phyloP scores from a whole-genome alignment of 1,139 yeast species.

The Hansenula sp. region DNA sequence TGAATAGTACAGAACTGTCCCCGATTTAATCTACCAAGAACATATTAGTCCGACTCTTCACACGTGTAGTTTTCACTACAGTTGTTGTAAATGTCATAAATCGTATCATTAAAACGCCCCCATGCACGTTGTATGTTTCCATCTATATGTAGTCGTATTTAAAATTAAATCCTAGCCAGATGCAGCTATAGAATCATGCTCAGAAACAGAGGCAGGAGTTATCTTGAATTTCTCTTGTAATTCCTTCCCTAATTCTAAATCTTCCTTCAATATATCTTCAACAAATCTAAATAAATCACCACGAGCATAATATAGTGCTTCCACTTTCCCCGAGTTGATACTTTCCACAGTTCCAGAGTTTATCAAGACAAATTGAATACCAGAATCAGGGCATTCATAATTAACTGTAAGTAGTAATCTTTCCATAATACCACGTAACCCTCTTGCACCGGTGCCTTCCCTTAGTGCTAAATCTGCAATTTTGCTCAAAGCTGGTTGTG shows the following conservation, averaged over 20 bases:
- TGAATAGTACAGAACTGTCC: too few species aligned
- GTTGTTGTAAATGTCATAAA: too few species aligned
- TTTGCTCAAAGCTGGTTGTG: constrained; percentile 38
- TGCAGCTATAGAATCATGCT: not conserved
- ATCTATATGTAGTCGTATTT: not conserved
- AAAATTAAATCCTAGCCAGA: not conserved
- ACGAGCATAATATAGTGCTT: constrained; percentile 38
- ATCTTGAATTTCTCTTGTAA: constrained; percentile 20
- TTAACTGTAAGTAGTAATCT: constrained; percentile 44
- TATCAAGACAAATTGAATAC: constrained; percentile 40
- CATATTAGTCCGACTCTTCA: too few species aligned
- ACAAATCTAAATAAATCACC: constrained; percentile 34
- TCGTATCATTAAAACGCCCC: too few species aligned
- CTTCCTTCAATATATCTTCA: constrained; percentile 35
- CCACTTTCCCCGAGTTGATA: constrained; percentile 28
- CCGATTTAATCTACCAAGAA: too few species aligned
- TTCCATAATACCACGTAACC: constrained; percentile 47
- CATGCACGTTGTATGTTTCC: not conserved
- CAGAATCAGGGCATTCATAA: constrained; percentile 51
- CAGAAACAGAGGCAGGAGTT: not conserved
- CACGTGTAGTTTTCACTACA: too few species aligned
- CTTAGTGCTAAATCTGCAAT: constrained; percentile 41
- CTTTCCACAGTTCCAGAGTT: constrained; percentile 36
- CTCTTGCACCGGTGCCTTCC: constrained; percentile 55
- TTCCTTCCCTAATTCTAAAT: constrained; percentile 25